Evolutionary conservation across 306 rosid genomes (phyloP), one percentile per base, ranked within the genome.

Genomic region (Trichosanthes truncata): DNA sequence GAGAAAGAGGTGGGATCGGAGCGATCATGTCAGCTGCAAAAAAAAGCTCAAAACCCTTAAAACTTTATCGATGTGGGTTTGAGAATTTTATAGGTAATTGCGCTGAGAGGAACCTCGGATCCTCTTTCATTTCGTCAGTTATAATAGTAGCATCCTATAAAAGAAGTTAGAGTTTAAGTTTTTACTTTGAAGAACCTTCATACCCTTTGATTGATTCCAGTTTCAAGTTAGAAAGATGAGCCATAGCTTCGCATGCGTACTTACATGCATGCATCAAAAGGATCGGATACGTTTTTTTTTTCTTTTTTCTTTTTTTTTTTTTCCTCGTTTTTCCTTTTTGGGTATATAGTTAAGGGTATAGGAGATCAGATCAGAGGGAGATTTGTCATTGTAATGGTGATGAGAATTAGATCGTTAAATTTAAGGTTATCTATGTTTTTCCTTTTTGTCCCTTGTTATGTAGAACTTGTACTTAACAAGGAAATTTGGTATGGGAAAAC

Each of bases 71-170:
- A 83, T 83, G 84, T 88, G 84, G 98, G 96, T 83, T 74, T 94
- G 94, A 86, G 80, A 83, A 46, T 66, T 69, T 66, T 51, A 67
- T 80, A 68, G 67, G 45, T 43, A 74, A 48, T 88, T 91, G 97
- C 90, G 93, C 97, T 87, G 98, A 95, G 98, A 95, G 93, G 97
- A 95, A 91, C 98, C 97, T 92, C 98, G 92, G 98, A 95, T 95
- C 97, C 91, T 78, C 81, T 78, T 60, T 60, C 78, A 74, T 74
- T 29, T 74, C 78, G 61, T 74, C 78, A 18, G 26, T 74, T 35
- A 69, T 69, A 14, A 33, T 18, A 56, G 29, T 20, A 71, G 5
- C 33, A 38, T 38, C 35, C 49, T 11, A 67, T 23, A 17, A 17
- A n/a, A 65, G 4, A 33, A 63, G 3, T 62, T 62, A 11, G 5